phyloP scores from a whole-genome alignment of 768 basidiomycete species.

The Leucocoprinus leucothites region DNA sequence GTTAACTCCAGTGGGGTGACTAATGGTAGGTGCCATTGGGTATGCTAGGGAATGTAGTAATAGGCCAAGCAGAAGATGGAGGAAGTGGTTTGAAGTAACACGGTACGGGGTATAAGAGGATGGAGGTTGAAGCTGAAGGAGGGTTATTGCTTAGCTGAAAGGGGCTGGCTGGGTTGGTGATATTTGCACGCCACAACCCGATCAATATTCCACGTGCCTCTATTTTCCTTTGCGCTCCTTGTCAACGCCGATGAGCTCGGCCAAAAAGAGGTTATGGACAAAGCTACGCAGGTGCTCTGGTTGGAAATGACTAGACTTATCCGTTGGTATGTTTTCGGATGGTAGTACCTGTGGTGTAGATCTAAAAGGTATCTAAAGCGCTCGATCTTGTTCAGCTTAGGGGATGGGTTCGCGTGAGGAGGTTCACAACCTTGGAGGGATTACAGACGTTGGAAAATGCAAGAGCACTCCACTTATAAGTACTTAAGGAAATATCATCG shows the following conservation, averaged over 20 bases:
- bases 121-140: conserved; percentile 11
- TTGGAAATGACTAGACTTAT: background rate
- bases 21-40: conserved; percentile 62
- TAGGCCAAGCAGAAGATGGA: conserved; percentile 1
- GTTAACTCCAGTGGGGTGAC: conserved; percentile 60
- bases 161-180: background rate
- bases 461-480: too few relatives aligned
- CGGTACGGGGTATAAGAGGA: conserved; percentile 14
- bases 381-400: too few relatives aligned
- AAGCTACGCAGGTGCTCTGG: background rate
- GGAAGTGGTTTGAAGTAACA: background rate
- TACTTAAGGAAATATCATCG: background rate
- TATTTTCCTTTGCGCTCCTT: conserved; percentile 1
- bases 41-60: background rate
- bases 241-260: background rate
- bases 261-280: background rate
- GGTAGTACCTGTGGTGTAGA: too few relatives aligned
- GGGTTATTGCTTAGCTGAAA: background rate
- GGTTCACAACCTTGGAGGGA: too few relatives aligned
- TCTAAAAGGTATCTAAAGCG: too few relatives aligned
- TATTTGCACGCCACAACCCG: conserved; percentile 3
- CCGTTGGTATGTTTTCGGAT: too few relatives aligned
- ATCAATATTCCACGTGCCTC: conserved; percentile 6
- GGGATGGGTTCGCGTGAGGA: too few relatives aligned
- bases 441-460: too few relatives aligned